These are phyloP conservation scores for Mucor velutinosus DNA, from an alignment of 371 early-diverging fungal species.

Conservation along the genomic window DNA sequence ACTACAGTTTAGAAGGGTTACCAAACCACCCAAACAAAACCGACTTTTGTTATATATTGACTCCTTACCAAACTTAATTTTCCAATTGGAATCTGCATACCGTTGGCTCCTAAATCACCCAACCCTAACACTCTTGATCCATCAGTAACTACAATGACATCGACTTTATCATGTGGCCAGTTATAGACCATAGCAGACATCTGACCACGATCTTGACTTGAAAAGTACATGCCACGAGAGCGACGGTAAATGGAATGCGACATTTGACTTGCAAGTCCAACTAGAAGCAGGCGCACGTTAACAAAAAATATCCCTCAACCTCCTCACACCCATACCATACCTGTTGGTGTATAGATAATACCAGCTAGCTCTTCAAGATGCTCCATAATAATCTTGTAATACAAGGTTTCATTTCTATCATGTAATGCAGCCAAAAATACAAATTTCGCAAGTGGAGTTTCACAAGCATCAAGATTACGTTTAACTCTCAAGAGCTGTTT, in stretches of 20 bases:
- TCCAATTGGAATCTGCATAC: slow-evolving; percentile 67
- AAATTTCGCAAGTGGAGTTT: slow-evolving; percentile 59
- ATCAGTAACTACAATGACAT: slow-evolving; percentile 70
- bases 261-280: slow-evolving; percentile 50
- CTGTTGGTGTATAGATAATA: slow-evolving; percentile 53
- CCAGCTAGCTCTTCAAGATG: slow-evolving; percentile 55
- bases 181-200: slow-evolving; percentile 64
- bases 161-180: slow-evolving; percentile 62
- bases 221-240: slow-evolving; percentile 67
- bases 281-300: slow-evolving; percentile 9
- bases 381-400: slow-evolving; percentile 65
- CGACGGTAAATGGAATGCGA: slow-evolving; percentile 66
- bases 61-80: slow-evolving; percentile 59
- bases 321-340: slow-evolving; percentile 10
- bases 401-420: slow-evolving; percentile 70
- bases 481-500: slow-evolving; percentile 62
- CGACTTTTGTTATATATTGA: too few species aligned
- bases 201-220: slow-evolving; percentile 56
- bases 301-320: background rate
- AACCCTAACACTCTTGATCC: slow-evolving; percentile 68
- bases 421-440: slow-evolving; percentile 52
- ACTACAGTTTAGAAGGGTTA: slow-evolving; percentile 22
- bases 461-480: slow-evolving; percentile 60
- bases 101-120: slow-evolving; percentile 69
- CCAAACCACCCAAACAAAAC: background rate